Conservation (phyloP, 2,329 filamentous ascomycete species). For the Trichoderma oligosporum region DNA sequence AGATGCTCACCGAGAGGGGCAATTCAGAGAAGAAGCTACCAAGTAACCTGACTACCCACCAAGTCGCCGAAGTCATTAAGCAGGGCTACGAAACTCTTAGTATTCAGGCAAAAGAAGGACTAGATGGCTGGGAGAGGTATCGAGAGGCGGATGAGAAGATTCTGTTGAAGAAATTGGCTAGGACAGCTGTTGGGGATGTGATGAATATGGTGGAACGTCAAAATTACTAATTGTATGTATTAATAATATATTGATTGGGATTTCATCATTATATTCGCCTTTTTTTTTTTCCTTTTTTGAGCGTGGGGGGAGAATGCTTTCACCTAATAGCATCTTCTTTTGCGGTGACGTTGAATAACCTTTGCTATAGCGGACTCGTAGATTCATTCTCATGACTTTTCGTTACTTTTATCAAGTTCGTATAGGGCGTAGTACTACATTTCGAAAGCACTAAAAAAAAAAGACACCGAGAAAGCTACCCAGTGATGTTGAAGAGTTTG, state of each 20-base stretch:
- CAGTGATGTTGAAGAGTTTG: too few relatives aligned
- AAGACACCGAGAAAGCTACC: too few relatives aligned
- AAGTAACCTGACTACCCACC: slow-evolving; percentile 71
- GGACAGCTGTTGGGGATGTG: slow-evolving; percentile 66
- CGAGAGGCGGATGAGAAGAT: slow-evolving; percentile 81
- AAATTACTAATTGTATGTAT: slow-evolving; percentile 9
- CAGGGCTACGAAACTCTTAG: slow-evolving; percentile 93
- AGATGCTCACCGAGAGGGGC: slow-evolving; percentile 63
- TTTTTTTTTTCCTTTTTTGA: neutral
- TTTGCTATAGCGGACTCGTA: too few relatives aligned
- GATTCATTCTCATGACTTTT: too few relatives aligned
- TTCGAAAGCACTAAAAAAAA: too few relatives aligned
- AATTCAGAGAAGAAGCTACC: slow-evolving; percentile 42
- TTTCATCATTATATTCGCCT: neutral
- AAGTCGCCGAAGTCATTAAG: slow-evolving; percentile 90
- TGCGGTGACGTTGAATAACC: too few relatives aligned
- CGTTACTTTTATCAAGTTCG: too few relatives aligned
- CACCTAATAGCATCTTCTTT: too few relatives aligned
- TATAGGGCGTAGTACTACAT: too few relatives aligned
- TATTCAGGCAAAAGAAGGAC: slow-evolving; percentile 81
- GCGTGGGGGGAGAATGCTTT: too few relatives aligned
- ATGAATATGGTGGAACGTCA: slow-evolving; percentile 46
- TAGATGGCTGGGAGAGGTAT: slow-evolving; percentile 82
- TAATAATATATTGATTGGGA: neutral
- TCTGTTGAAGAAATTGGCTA: slow-evolving; percentile 81